Evolutionary conservation across 1,284 basidiomycete genomes (phyloP).

Genomic region (Butyriboletus appendiculatus): DNA sequence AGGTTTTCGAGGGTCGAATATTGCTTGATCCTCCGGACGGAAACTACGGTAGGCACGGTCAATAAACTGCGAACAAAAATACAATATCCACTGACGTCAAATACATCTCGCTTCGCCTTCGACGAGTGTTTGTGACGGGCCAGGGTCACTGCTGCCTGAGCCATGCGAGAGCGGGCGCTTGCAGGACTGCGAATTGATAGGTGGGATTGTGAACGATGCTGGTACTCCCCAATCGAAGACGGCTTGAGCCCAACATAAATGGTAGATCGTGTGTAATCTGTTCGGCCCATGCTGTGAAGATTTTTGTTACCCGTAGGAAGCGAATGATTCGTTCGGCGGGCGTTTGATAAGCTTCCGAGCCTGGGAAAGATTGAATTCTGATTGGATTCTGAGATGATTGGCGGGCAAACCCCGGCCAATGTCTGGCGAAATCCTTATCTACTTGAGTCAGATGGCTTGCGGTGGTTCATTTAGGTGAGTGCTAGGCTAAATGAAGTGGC

Average conservation of each 20-base stretch:
- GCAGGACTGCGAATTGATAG: not conserved
- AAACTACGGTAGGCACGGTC: slow-evolving; percentile 33
- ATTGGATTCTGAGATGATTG: slow-evolving; percentile 3
- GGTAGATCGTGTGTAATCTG: not conserved
- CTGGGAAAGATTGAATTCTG: not conserved
- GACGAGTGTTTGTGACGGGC: slow-evolving; percentile 12
- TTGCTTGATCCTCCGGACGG: slow-evolving; percentile 71
- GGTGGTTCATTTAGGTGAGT: not conserved
- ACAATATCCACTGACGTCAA: not conserved
- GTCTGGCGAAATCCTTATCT: slow-evolving; percentile 22
- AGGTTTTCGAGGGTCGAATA: slow-evolving; percentile 47
- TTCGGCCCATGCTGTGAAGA: not conserved
- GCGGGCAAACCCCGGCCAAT: slow-evolving; percentile 7
- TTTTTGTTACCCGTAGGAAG: not conserved
- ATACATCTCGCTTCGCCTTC: slow-evolving; percentile 36
- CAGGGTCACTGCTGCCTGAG: slow-evolving; percentile 6
- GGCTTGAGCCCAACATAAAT: slow-evolving; percentile 22
- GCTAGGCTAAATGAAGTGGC: not conserved
- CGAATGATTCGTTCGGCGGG: not conserved
- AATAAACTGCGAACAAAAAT: not conserved
- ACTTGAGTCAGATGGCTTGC: not conserved
- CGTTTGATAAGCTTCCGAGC: slow-evolving; percentile 24
- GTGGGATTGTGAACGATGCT: not conserved
- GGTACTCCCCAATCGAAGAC: not conserved
- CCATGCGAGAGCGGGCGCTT: slow-evolving; percentile 7